Evolutionary conservation across 192 early-diverging fungal genomes (phyloP), one percentile per base, ranked within the genome.

Genomic region (Glomus cerebriforme): DNA sequence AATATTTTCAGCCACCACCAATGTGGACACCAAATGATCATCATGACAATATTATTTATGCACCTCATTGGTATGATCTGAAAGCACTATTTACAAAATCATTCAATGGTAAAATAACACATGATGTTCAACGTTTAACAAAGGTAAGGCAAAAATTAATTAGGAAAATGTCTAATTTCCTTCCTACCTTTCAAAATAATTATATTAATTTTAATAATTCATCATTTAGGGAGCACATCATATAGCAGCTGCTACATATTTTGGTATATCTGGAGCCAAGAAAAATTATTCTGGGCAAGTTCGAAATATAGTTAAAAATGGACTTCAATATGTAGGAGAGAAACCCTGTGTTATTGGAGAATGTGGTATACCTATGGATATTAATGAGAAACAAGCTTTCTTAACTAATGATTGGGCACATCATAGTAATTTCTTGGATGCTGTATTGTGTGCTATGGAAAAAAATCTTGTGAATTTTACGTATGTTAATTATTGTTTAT

Each of bases 21-120:
- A 75, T 86, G 15, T 87, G 83, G 75, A 81, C 60, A 27, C 73
- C 85, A 29, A 79, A 64, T 22, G 85, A 87, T 54, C 86, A 89
- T 47, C 79, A 91, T 43, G 76, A 86, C 7, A 87, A 92, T 49
- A 80, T 93, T 31, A 87, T 94, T 4, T 96, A 91, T 79, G 88
- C 94, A 1, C 95, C 95, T 17, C 95, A 96, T 83, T 96, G 94
- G 94, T 96, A 96, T 79, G 95, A 96, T 78, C 79, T 95, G 22
- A 91, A 95, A 71, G 88, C 91, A 22, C 75, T 95, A 17, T 94
- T 95, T 73, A 86, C 89, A 70, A 90, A 91, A 81, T 81, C 85
- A 3, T 96, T 95, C 59, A 85, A 92, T 68, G 90, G 92, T 17
- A 80, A 86, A 12, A 84, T 95, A 24, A 96, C 94, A 10, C 92